These are phyloP conservation scores for Aspergillus kassunensis DNA, from an alignment of 495 filamentous ascomycete species.

Conservation along the genomic window DNA sequence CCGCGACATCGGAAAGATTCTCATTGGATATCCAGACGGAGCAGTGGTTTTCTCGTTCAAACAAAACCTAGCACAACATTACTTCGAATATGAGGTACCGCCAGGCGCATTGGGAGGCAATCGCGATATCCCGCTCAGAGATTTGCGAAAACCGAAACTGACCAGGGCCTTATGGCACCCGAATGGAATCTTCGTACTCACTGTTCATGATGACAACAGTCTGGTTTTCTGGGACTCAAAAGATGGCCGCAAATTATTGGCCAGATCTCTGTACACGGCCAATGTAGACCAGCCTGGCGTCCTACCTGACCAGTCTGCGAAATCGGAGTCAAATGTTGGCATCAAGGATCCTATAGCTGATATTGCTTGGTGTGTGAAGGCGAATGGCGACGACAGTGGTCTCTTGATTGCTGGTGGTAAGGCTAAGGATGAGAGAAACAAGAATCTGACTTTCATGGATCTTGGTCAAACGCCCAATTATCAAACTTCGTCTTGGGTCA, in stretches of 20 bases:
- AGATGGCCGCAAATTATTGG: constrained; percentile 81
- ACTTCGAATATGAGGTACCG: constrained; percentile 78
- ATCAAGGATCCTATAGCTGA: constrained; percentile 67
- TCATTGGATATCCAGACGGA: constrained; percentile 84
- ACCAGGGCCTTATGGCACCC: constrained; percentile 90
- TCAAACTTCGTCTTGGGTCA: constrained; percentile 82
- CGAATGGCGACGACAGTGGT: constrained; percentile 88
- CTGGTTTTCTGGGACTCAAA: constrained; percentile 93
- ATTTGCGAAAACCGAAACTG: constrained; percentile 62
- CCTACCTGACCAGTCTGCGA: constrained; percentile 37
- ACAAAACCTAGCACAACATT: constrained; percentile 69
- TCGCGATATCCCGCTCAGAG: constrained; percentile 48
- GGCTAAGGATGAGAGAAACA: constrained; percentile 55
- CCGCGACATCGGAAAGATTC: constrained; percentile 83
- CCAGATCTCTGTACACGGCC: constrained; percentile 69
- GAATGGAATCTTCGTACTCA: constrained; percentile 84
- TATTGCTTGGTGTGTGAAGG: constrained; percentile 86
- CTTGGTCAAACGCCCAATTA: constrained; percentile 86
- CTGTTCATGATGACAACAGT: constrained; percentile 83
- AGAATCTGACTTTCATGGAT: constrained; percentile 83
- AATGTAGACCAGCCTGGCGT: constrained; percentile 62
- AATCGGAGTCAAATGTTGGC: constrained; percentile 42
- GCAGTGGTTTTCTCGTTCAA: constrained; percentile 92
- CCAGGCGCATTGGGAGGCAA: constrained; percentile 86
- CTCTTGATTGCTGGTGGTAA: constrained; percentile 82